Conservation (phyloP, 1,139 yeast species). For the Blastobotrys elegans region DNA sequence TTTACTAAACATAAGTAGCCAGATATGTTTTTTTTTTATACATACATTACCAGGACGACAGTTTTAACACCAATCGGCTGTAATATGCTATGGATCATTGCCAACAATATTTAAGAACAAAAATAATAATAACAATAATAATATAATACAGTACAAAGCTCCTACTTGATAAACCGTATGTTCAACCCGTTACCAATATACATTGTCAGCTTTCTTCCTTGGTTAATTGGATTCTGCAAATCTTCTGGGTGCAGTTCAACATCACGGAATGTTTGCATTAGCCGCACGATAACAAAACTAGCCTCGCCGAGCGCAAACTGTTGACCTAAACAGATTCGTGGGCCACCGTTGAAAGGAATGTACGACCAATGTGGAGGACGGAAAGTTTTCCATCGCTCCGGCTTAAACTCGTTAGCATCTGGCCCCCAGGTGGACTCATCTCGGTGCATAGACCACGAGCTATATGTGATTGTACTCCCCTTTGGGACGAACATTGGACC, state of each 20-base stretch:
- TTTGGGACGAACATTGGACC: conserved; percentile 45
- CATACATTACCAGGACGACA: no score
- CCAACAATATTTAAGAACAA: no score
- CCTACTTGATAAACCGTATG: not conserved
- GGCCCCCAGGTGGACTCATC: conserved; percentile 43
- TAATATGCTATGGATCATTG: no score
- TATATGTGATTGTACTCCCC: conserved; percentile 45
- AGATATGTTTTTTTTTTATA: no score
- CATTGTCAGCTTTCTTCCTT: conserved; percentile 1
- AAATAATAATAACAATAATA: no score
- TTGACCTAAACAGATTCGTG: conserved; percentile 56
- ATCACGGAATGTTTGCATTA: conserved; percentile 37
- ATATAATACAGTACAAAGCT: no score
- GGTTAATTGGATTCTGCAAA: not conserved
- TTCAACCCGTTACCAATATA: conserved; percentile 6
- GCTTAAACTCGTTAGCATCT: conserved; percentile 45
- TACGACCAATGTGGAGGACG: conserved; percentile 31
- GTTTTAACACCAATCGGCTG: no score
- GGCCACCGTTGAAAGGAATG: conserved; percentile 52
- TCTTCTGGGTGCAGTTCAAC: conserved; percentile 10
- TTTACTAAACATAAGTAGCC: no score
- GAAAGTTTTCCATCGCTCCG: conserved; percentile 46
- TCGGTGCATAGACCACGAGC: conserved; percentile 45
- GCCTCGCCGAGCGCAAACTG: conserved; percentile 57
- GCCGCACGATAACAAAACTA: conserved; percentile 43